Conservation (phyloP, 495 filamentous ascomycete species). For the Friedmanniomyces simplex region DNA sequence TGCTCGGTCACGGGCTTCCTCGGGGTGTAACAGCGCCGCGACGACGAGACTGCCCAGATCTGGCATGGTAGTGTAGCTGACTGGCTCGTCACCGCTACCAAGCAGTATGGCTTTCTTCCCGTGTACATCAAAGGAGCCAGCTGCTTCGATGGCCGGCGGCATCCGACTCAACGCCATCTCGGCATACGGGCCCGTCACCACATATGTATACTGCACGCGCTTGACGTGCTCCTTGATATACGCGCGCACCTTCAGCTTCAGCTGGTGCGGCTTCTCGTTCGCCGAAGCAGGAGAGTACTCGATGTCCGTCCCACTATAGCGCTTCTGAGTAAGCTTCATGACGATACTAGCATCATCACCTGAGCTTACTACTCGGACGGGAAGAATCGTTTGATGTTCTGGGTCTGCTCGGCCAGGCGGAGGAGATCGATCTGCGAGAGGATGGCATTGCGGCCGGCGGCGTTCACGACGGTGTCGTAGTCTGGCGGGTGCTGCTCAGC, state of each 20-base stretch:
- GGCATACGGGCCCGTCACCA: constrained; percentile 60
- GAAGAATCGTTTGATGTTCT: constrained; percentile 53
- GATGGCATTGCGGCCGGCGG: constrained; percentile 49
- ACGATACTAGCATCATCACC: too few species aligned
- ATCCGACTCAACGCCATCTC: constrained; percentile 46
- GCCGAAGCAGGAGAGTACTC: constrained; percentile 50
- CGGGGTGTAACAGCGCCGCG: constrained; percentile 44
- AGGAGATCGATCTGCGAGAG: constrained; percentile 49
- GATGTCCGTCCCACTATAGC: constrained; percentile 50
- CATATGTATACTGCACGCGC: constrained; percentile 49
- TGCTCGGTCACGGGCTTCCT: constrained; percentile 41
- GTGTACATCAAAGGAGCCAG: constrained; percentile 43
- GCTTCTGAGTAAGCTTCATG: too few species aligned
- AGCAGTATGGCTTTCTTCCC: constrained; percentile 46
- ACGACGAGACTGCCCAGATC: constrained; percentile 57
- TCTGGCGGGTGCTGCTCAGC: constrained; percentile 21
- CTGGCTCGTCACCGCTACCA: constrained; percentile 42
- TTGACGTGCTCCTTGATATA: constrained; percentile 42
- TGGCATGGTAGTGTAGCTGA: constrained; percentile 54
- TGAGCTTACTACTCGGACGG: constrained; percentile 47
- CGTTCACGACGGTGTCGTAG: constrained; percentile 56
- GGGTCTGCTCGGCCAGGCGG: constrained; percentile 43
- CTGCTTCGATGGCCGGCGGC: constrained; percentile 26
- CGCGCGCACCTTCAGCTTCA: constrained; percentile 54
- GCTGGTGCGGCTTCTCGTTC: constrained; percentile 55